Base-by-base conservation (phyloP, 192 early-diverging fungal species). In the Backusella mclennaniae region DNA sequence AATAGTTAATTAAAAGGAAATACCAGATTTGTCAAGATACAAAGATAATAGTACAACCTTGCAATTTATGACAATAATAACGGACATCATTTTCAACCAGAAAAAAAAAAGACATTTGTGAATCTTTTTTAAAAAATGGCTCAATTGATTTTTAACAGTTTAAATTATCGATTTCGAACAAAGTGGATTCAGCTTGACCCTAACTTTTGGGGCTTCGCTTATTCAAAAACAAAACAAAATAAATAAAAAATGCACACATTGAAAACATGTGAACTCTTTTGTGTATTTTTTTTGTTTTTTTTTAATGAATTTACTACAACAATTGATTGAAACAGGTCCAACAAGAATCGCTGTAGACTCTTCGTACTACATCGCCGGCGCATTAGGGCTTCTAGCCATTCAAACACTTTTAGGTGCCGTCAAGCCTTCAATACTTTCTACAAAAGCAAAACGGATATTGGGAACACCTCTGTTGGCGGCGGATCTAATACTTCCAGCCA, bases 281-380 rank as follows among this genome's bases (percentile, higher is more conserved):
- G 53, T 59, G 53, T 59, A 59, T 59, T 59, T 26, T 26, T 59
- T 59, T 56, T 56, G 7, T 21, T 56, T 56, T 21, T 53, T 53
- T 56, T 56, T 56, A 59, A 59, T 59, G 53, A 59, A 59, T 19
- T 59, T 59, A 8, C 53, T 59, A 59, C 53, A 59, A 23, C 53
- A 59, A 59, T 59, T 59, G 53, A 59, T 59, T 59, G 53, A 59
- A 59, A 59, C 53, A 59, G 53, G 53, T 26, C 53, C 53, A 59
- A 59, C 53, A 59, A 59, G 53, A 59, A 59, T 59, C 53, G 23
- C 53, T 59, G 53, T 59, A 59, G 53, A 59, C 23, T 59, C 53
- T 26, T 59, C 53, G 53, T 59, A 59, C 53, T 59, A 59, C 53
- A 59, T 59, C 53, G 2, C 53, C 23, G 53, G 53, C 53, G 53